phyloP scores from a whole-genome alignment of 352 stramenopile genomes.

The Phytophthora constricta region DNA sequence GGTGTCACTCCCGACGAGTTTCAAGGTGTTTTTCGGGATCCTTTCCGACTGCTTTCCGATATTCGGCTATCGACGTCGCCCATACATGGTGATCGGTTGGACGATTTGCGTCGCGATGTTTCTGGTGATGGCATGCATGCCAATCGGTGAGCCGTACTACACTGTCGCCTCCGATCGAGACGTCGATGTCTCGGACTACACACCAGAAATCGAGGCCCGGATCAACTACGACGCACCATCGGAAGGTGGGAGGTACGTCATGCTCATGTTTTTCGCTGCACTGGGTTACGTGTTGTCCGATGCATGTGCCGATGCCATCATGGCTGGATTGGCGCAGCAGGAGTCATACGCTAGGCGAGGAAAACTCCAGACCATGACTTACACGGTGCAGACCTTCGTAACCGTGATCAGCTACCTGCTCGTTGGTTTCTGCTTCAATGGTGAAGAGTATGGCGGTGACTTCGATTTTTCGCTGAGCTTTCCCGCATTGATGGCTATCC shows the following conservation, averaged over 20 bases:
- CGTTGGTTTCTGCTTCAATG: constrained; percentile 56
- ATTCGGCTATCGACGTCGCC: constrained; percentile 52
- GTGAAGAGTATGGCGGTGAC: constrained; percentile 43
- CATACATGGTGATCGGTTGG: constrained; percentile 68
- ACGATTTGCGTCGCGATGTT: constrained; percentile 46
- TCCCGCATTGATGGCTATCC: constrained; percentile 37
- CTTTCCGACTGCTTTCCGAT: constrained; percentile 64
- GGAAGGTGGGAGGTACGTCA: constrained; percentile 40
- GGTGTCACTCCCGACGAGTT: constrained; percentile 53
- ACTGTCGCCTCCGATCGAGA: constrained; percentile 34
- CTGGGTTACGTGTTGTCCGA: constrained; percentile 58
- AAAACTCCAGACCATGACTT: constrained; percentile 57
- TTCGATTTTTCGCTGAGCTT: constrained; percentile 52
- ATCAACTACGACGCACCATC: constrained; percentile 50
- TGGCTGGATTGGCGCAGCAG: constrained; percentile 61
- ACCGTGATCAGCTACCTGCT: constrained; percentile 46
- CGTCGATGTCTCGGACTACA: constrained; percentile 36
- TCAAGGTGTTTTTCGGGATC: constrained; percentile 69
- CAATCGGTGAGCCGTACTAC: constrained; percentile 55
- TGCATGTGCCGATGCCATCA: constrained; percentile 51
- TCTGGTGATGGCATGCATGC: constrained; percentile 48
- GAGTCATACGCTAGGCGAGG: constrained; percentile 50
- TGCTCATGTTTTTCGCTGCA: constrained; percentile 55
- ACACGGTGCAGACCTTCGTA: constrained; percentile 47
- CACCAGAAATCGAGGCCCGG: constrained; percentile 29